A percentile compares a stretch with the other conserved stretches of the same genome.
Conservation (phyloP, 495 filamentous ascomycete genomes). For the Tirmania nivea region DNA sequence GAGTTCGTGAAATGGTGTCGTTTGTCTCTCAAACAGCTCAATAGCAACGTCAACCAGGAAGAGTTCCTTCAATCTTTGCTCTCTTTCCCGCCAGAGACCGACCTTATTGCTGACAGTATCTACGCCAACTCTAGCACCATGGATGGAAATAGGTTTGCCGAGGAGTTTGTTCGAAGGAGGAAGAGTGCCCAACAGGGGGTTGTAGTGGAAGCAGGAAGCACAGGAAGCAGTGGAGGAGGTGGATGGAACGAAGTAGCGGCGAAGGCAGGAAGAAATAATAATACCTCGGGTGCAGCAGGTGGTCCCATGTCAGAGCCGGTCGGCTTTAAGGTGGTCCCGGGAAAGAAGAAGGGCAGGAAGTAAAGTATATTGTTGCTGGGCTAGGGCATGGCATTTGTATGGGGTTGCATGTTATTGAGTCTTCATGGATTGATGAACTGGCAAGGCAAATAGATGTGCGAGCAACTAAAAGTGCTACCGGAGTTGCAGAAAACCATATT, state of each 20-base stretch:
- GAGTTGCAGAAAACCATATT: no score
- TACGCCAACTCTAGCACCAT: constrained; percentile 68
- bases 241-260: constrained; percentile 88
- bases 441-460: no score
- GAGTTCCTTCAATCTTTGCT: constrained; percentile 55
- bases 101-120: constrained; percentile 71
- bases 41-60: constrained; percentile 23
- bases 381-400: no score
- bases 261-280: constrained; percentile 40
- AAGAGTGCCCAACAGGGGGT: constrained; percentile 81
- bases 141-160: constrained; percentile 77
- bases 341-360: constrained; percentile 75
- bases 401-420: no score
- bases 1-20: constrained; percentile 91
- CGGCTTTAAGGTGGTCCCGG: constrained; percentile 71
- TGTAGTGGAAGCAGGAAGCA: constrained; percentile 33
- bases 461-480: no score
- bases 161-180: constrained; percentile 80
- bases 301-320: constrained; percentile 30
- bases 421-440: no score
- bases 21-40: constrained; percentile 38
- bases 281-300: constrained; percentile 27
- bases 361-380: not conserved
- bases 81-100: constrained; percentile 48
- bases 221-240: constrained; percentile 30